These are phyloP conservation scores for Acephala macrosclerotiorum DNA, from an alignment of 2,329 filamentous ascomycete species.

Conservation along the genomic window DNA sequence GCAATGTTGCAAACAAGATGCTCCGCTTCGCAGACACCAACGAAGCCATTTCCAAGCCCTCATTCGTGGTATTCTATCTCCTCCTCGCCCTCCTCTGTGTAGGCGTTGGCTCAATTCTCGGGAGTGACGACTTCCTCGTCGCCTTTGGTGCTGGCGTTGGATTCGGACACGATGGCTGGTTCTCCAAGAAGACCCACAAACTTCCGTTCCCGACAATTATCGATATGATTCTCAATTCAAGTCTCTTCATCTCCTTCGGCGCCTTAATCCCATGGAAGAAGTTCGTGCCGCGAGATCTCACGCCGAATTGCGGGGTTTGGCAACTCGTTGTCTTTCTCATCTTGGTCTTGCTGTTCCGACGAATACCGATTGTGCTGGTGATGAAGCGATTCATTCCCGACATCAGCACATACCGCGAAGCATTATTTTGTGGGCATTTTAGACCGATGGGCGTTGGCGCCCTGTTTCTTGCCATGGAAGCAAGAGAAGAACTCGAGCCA, in stretches of 20 bases:
- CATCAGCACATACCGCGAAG: conserved; percentile 57
- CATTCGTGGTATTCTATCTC: conserved; percentile 62
- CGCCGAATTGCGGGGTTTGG: conserved; percentile 48
- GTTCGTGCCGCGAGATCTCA: conserved; percentile 50
- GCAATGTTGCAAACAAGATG: conserved; percentile 53
- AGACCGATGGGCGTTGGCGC: conserved; percentile 64
- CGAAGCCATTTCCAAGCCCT: conserved; percentile 55
- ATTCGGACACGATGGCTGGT: conserved; percentile 62
- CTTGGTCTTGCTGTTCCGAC: conserved; percentile 58
- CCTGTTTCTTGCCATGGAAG: conserved; percentile 63
- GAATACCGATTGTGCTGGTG: conserved; percentile 58
- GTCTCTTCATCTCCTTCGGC: conserved; percentile 64
- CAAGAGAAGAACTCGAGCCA: conserved; percentile 58
- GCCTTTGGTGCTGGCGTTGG: conserved; percentile 62
- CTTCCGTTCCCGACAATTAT: conserved; percentile 57
- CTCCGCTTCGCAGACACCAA: conserved; percentile 54
- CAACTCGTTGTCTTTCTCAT: conserved; percentile 54
- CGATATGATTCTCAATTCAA: conserved; percentile 61
- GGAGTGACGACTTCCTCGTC: conserved; percentile 63
- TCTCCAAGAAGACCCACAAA: conserved; percentile 53
- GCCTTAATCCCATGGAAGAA: conserved; percentile 59
- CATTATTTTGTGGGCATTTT: conserved; percentile 63
- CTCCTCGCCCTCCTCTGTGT: conserved; percentile 59
- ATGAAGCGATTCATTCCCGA: conserved; percentile 56
- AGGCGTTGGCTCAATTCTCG: conserved; percentile 58